Conservation (phyloP, 2,329 filamentous ascomycete species). For the Trichoderma semiorbis region DNA sequence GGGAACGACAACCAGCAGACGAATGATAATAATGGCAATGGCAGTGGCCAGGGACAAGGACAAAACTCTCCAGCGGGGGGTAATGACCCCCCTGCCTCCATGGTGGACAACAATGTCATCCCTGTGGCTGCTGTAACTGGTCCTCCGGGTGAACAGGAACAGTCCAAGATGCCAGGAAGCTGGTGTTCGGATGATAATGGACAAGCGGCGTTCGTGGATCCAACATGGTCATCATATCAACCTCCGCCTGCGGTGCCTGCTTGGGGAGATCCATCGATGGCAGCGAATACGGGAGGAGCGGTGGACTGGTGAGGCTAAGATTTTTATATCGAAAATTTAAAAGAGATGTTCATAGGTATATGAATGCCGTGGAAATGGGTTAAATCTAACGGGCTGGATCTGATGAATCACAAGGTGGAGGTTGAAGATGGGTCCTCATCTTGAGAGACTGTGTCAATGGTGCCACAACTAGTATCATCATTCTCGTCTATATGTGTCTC, state of each 20-base stretch:
- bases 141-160: not conserved
- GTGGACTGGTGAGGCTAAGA: conserved; percentile 21
- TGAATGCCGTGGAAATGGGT: not conserved
- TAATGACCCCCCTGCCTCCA: not conserved
- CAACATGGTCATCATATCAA: not conserved
- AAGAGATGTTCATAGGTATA: not conserved
- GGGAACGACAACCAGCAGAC: not conserved
- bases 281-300: conserved; percentile 31
- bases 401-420: not conserved
- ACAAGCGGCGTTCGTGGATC: conserved; percentile 16
- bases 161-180: conserved; percentile 31
- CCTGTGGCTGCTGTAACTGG: not conserved
- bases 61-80: not conserved
- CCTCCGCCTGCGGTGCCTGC: conserved; percentile 8
- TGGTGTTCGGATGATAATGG: conserved; percentile 23
- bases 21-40: not conserved
- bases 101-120: conserved; percentile 7
- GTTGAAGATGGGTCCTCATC: not conserved
- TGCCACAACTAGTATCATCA: not conserved
- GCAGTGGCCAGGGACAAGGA: conserved; percentile 22
- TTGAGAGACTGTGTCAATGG: not conserved
- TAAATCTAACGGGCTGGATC: not conserved
- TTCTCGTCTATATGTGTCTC: not conserved
- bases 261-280: conserved; percentile 33
- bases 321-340: not conserved